Evolutionary conservation across 2,329 filamentous ascomycete genomes (phyloP), one percentile per base, ranked within the genome.

Genomic region (Hymenoscyphus repandus): DNA sequence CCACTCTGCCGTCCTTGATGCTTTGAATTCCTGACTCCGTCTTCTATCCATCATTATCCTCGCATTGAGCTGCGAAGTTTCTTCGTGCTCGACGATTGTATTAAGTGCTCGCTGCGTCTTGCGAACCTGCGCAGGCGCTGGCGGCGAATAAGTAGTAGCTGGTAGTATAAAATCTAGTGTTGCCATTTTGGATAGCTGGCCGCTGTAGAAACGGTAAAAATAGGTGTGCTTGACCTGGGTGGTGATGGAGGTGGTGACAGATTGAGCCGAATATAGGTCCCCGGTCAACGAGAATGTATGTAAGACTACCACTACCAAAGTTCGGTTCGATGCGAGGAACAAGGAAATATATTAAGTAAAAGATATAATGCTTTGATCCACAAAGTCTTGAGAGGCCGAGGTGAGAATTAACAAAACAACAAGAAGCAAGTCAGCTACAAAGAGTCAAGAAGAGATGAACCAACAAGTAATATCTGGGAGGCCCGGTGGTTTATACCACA

Each of bases 31-130:
- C 69, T 69, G 51, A 64, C 67, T 47, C 56, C 65, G 57, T 57
- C 50, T 47, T 45, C 58, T 58, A 55, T 63, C 63, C 60, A 51
- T 64, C 54, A 40, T 40, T 17, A 62, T 58, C 44, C 49, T 55
- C 50, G 54, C 62, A 36, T 62, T 62, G 50, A 59, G 52, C 37
- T 47, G 52, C 38, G 63, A 65, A 48, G 66, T 63, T 43, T 62
- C 64, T 27, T 72, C 70, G 62, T 83, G 78, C 70, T 84, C 79
- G 52, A 82, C 76, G 74, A 83, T 77, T 56, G 80, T 82, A 78
- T 84, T 83, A 77, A 84, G 78, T 56, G 70, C 67, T 61, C 74
- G 72, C 63, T 73, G 75, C 64, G 74, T 75, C 70, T 60, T 59
- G 51, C 47, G 62, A 58, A 66, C 79, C 79, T 76, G 80, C 78